Base-by-base conservation (phyloP, 495 filamentous ascomycete species). In the Lepidopterella palustris region DNA sequence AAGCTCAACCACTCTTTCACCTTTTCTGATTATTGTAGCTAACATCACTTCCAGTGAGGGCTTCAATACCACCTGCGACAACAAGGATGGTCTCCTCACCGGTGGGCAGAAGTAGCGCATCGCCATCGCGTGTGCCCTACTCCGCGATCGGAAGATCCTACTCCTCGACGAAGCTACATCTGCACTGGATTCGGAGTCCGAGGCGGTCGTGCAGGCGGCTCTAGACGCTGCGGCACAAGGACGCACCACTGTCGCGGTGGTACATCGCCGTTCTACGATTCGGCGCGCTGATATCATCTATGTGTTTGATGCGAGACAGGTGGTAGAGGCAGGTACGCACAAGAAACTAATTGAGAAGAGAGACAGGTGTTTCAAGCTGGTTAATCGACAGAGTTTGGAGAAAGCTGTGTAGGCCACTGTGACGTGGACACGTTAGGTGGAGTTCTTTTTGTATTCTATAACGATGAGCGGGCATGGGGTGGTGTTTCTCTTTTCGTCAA, bases 61-160 rank as follows among this genome's bases (percentile, higher is more conserved):
- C 32, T 87, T 92, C 72, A 77, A 80, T 63, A 95, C 89, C 10
- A 64, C 85, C 13, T 87, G 90, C 32, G 89, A 89, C 28, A 84
- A 77, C 49, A 90, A 89, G 68, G 89, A 89, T 51, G 78, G 82
- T 53, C 84, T 88, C 73, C 77, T 95, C 21, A 89, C 86, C 4
- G 88, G 90, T 31, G 89, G 89, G 4, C 89, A 95, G 71, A 90
- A 90, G 64, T 89, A 95, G 68, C 84, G 89, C 48, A 80, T 95
- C 3, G 87, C 87, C 8, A 87, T 86, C 58, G 88, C 87, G 24
- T 78, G 86, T 18, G 89, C 90, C 28, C 74, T 92, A 40, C 77
- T 88, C 51, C 78, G 89, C 40, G 77, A 88, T 70, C 83, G 88
- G 49, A 81, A 84, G 73, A 74, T 89, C 40, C 75, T 89, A 2